Conservation (phyloP, 2,329 filamentous ascomycete species). For the Ceratocystis destructans region DNA sequence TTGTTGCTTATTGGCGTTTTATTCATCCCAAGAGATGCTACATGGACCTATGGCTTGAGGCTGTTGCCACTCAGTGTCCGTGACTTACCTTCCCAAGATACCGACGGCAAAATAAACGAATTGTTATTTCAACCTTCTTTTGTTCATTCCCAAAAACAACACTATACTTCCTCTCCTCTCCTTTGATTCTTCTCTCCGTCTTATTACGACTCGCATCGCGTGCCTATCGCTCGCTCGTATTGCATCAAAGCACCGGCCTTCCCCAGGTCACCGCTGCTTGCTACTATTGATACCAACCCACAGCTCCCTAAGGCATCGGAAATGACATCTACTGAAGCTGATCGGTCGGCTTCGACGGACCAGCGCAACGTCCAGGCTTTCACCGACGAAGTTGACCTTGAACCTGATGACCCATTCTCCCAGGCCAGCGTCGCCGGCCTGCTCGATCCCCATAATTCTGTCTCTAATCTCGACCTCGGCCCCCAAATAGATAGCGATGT, state of each 20-base stretch:
- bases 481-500: conserved; percentile 8
- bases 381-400: conserved; percentile 20
- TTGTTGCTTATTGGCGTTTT: neutral
- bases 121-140: too few species aligned
- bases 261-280: neutral
- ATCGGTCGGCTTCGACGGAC: neutral
- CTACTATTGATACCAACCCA: neutral
- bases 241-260: conserved; percentile 4
- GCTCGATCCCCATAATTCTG: conserved; percentile 28
- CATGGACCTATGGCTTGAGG: neutral
- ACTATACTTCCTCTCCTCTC: neutral
- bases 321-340: neutral
- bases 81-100: neutral
- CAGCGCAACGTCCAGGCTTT: neutral
- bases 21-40: neutral
- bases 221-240: neutral
- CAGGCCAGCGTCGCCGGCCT: conserved; percentile 20
- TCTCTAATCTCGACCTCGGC: neutral
- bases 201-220: too few species aligned
- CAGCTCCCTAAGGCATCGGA: neutral
- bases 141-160: neutral
- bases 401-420: conserved; percentile 33
- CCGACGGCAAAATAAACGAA: neutral
- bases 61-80: neutral
- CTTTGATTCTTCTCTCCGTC: neutral